Percentiles rank a stretch among this genome's conserved stretches.
phyloP scores from a whole-genome alignment of 164 flowering plant genomes.

The Vitis vinifera region ASM3070453v1 NC_081819.1:18462501-18463000 shows the following conservation, averaged over 20 bases:
- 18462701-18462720: conserved; percentile 90
- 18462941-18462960: too few relatives aligned
- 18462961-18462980: background rate
- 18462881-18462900: too few relatives aligned
- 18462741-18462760: conserved; percentile 99
- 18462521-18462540: conserved; percentile 90
- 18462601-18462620: conserved; percentile 95
- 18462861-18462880: too few relatives aligned
- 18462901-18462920: too few relatives aligned
- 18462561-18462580: conserved; percentile 98
- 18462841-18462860: too few relatives aligned
- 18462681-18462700: conserved; percentile 98
- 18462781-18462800: background rate
- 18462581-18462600: conserved; percentile 99
- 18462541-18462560: conserved; percentile 89
- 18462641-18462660: conserved; percentile 87
- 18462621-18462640: conserved; percentile 91
- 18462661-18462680: conserved; percentile 99
- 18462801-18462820: background rate
- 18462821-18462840: background rate
- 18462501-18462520: conserved; percentile 98
- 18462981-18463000: background rate
- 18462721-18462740: conserved; percentile 98
- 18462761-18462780: conserved; percentile 14
- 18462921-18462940: too few relatives aligned